A percentile compares a stretch with the other conserved stretches of the same genome.
Conservation (phyloP, 2,329 filamentous ascomycete genomes). For the Thelonectria blattea region DNA sequence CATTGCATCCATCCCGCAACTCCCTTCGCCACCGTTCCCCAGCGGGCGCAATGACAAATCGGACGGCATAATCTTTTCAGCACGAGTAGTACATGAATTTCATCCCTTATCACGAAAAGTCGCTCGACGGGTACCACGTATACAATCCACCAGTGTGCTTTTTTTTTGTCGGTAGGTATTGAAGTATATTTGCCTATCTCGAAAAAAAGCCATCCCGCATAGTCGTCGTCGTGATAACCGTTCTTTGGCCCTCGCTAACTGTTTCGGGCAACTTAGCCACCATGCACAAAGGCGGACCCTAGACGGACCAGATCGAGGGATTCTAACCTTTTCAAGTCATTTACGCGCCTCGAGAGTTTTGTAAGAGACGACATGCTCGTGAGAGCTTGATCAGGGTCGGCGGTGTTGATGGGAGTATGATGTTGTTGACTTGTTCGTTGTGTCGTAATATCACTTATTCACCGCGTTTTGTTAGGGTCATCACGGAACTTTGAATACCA, state of each 20-base stretch:
- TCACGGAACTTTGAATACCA: background rate
- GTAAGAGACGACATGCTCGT: background rate
- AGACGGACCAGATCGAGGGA: conserved; percentile 13
- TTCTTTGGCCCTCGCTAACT: conserved; percentile 15
- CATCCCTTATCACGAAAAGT: background rate
- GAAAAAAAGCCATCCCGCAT: background rate
- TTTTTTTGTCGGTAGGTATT: too few species aligned
- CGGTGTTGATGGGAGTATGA: background rate
- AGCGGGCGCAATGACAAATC: conserved; percentile 3
- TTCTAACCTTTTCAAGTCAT: conserved; percentile 27
- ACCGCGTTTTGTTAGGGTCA: background rate
- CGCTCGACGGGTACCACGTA: background rate
- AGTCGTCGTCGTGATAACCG: background rate
- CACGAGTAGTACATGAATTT: background rate
- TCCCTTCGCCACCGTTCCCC: background rate
- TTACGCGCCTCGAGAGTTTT: conserved; percentile 24
- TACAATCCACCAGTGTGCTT: background rate
- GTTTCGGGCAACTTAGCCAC: conserved; percentile 37
- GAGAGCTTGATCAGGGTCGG: background rate
- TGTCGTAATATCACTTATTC: background rate
- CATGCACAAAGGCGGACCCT: conserved; percentile 18
- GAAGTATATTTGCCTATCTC: background rate
- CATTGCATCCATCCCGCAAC: background rate
- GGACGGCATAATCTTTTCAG: background rate
- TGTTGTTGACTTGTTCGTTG: background rate